Percentiles rank a stretch among this genome's conserved stretches.
Evolutionary conservation across 352 stramenopile species (phyloP).

Genomic region (Nothophytophthora sp.): DNA sequence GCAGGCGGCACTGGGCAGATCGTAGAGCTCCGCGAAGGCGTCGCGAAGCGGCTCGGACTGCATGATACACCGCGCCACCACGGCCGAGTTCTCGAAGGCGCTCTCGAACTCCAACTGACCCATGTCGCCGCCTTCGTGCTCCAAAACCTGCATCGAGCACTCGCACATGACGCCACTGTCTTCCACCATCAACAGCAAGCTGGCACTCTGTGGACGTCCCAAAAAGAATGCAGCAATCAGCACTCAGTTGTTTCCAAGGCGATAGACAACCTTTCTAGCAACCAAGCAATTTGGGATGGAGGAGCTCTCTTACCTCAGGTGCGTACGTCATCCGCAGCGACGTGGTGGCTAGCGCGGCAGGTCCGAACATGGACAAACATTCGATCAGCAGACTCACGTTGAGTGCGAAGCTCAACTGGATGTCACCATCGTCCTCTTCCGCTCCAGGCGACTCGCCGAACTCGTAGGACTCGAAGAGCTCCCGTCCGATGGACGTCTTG

Average conservation of each 20-base stretch:
- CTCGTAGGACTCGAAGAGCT: slow-evolving; percentile 76
- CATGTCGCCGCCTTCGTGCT: slow-evolving; percentile 77
- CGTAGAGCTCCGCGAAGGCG: slow-evolving; percentile 81
- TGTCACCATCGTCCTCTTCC: slow-evolving; percentile 26
- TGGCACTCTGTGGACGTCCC: slow-evolving; percentile 39
- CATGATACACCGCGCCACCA: slow-evolving; percentile 83
- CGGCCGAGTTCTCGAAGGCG: slow-evolving; percentile 70
- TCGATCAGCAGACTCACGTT: slow-evolving; percentile 76
- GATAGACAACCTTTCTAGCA: too few relatives aligned
- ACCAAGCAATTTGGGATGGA: too few relatives aligned
- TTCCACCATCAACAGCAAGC: slow-evolving; percentile 71
- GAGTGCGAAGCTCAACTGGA: slow-evolving; percentile 72
- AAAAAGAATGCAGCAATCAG: slow-evolving; percentile 7
- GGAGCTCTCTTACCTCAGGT: slow-evolving; percentile 50
- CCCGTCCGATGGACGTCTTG: slow-evolving; percentile 76
- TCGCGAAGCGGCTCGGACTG: slow-evolving; percentile 81
- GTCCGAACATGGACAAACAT: slow-evolving; percentile 81
- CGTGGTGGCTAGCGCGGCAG: slow-evolving; percentile 60
- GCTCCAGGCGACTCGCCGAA: slow-evolving; percentile 20
- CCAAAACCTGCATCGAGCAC: slow-evolving; percentile 80
- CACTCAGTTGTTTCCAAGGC: too few relatives aligned
- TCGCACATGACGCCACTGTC: slow-evolving; percentile 86
- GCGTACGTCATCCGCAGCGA: slow-evolving; percentile 78
- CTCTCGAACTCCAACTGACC: slow-evolving; percentile 75
- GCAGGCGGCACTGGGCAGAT: slow-evolving; percentile 76